Evolutionary conservation across 306 rosid genomes (phyloP).

Genomic region (Quercus variabilis): DNA sequence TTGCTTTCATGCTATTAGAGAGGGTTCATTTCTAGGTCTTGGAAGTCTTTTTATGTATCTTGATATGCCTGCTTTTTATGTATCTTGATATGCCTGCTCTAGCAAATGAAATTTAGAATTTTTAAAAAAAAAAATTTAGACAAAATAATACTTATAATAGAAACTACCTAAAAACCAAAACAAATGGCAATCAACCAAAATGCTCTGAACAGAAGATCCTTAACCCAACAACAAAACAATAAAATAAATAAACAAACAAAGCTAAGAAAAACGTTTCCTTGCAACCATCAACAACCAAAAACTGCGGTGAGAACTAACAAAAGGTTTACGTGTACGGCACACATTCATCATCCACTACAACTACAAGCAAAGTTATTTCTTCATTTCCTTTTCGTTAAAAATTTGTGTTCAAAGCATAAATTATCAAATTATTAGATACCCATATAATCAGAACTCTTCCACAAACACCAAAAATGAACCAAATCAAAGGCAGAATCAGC

Average conservation of each 20-base stretch:
- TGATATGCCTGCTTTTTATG: too few relatives aligned
- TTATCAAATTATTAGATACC: background rate
- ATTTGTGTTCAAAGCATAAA: background rate
- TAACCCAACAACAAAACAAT: constrained; percentile 22
- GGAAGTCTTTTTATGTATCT: too few relatives aligned
- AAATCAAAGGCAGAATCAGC: constrained; percentile 20
- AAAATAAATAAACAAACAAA: background rate
- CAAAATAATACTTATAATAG: background rate
- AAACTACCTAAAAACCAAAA: constrained; percentile 17
- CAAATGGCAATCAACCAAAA: constrained; percentile 18
- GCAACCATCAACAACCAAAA: constrained; percentile 30
- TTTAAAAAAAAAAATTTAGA: too few relatives aligned
- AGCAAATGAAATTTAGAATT: too few relatives aligned
- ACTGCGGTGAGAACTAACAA: constrained; percentile 21
- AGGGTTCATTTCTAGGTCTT: too few relatives aligned
- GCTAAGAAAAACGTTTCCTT: constrained; percentile 10
- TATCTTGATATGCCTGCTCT: too few relatives aligned
- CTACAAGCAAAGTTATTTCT: constrained; percentile 31
- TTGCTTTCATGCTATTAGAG: too few relatives aligned
- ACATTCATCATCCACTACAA: constrained; percentile 39
- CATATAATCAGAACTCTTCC: constrained; percentile 8
- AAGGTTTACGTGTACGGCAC: constrained; percentile 37
- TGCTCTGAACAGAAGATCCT: constrained; percentile 17
- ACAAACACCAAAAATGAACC: constrained; percentile 26
- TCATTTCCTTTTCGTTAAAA: background rate